phyloP scores from a whole-genome alignment of 2,329 filamentous ascomycete genomes.

The Ceratocystis alfenasii region DNA sequence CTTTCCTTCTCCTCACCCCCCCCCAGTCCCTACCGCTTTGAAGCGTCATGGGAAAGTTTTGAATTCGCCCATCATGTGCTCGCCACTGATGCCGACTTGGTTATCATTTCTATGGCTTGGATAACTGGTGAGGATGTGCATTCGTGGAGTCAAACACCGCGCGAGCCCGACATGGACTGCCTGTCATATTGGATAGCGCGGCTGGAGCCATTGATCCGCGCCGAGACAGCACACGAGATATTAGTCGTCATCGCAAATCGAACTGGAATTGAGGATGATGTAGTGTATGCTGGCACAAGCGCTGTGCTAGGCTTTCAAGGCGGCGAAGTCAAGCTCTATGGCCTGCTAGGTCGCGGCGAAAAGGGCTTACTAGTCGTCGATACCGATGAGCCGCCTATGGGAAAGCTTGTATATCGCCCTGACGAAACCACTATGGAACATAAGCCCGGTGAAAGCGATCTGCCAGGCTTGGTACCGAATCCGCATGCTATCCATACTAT shows the following conservation, averaged over 20 bases:
- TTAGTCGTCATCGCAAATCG: slow-evolving; percentile 62
- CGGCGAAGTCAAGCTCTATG: slow-evolving; percentile 57
- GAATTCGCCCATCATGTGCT: slow-evolving; percentile 46
- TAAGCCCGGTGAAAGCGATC: neutral
- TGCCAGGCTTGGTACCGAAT: slow-evolving; percentile 19
- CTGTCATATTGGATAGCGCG: slow-evolving; percentile 64
- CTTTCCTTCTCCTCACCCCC: neutral
- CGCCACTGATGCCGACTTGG: slow-evolving; percentile 44
- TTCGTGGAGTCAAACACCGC: slow-evolving; percentile 36
- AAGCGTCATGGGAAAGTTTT: slow-evolving; percentile 32
- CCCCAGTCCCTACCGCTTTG: slow-evolving; percentile 31
- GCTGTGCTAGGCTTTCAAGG: slow-evolving; percentile 54
- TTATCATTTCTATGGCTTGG: slow-evolving; percentile 70
- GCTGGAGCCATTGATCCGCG: slow-evolving; percentile 51
- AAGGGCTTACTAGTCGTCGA: slow-evolving; percentile 59
- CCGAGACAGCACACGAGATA: slow-evolving; percentile 43
- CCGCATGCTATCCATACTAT: slow-evolving; percentile 11
- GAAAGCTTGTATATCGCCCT: slow-evolving; percentile 32
- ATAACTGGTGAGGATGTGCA: slow-evolving; percentile 45
- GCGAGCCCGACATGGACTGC: slow-evolving; percentile 59
- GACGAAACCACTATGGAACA: slow-evolving; percentile 1
- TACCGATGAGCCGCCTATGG: slow-evolving; percentile 37
- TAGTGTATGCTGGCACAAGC: slow-evolving; percentile 62
- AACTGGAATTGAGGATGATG: slow-evolving; percentile 52
- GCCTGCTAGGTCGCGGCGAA: slow-evolving; percentile 57